Base-by-base conservation (phyloP, 2,329 filamentous ascomycete species). In the Aspergillus melleus region DNA sequence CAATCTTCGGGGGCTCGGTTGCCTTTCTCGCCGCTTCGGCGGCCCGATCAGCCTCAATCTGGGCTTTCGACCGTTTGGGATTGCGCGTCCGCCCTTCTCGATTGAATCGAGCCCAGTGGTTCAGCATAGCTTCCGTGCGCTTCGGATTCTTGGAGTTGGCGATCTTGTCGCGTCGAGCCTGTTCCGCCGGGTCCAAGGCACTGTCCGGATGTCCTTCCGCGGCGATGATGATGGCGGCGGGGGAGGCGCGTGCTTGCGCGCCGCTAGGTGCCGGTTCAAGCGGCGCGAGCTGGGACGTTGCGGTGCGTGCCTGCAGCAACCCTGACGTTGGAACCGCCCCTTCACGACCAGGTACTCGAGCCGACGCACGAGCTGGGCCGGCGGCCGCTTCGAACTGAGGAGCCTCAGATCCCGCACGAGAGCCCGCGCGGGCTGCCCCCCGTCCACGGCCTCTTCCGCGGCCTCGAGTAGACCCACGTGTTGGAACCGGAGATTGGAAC, bases 81-180 rank as follows among this genome's bases (percentile, higher is more conserved):
- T 78, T 78, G 36, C 77, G 73, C 20, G 73, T 76, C n/a, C 76
- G 73, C 30, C 77, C 77, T 64, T 77, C 76, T 12, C 70, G 67
- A 56, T 78, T 78, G 68, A 79, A 79, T 24, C 76, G 74, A 20
- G 71, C 74, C 77, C 77, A 79, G 63, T 79, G 77, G 59, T 78
- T 75, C 26, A 79, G 71, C 77, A 79, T 79, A 49, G 77, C 77
- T 63, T 78, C 75, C 9, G 77, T 79, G 29, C 77, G 71, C 59
- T 77, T 77, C 5, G 77, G 77, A 52, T 79, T 79, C 65, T 79
- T 78, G 20, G 77, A 78, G 56, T 78, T 76, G 49, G 70, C 68
- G 49, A 79, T 78, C 61, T 78, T 77, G 52, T 74, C 66, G 19
- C 69, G 74, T 51, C 74, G 72, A 19, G 71, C 72, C 30, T 73